Conservation (phyloP, 805 yeast species). For the Candida stauntonica region DNA sequence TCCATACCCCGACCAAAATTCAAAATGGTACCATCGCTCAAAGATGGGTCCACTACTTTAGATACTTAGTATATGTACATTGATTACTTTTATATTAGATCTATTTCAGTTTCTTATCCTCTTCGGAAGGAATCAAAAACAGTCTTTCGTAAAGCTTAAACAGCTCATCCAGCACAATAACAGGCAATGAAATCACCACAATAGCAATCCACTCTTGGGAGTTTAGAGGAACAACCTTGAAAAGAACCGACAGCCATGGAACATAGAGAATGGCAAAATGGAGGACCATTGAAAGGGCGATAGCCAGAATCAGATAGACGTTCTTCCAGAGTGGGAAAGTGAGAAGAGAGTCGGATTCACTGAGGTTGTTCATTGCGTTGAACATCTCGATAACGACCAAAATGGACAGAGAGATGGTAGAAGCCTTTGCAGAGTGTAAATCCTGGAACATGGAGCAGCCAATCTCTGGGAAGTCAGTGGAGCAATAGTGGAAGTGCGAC, state of each 20-base stretch:
- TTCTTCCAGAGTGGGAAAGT: constrained; percentile 37
- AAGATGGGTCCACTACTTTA: constrained; percentile 9
- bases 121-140: constrained; percentile 11
- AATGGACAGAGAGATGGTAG: constrained; percentile 37
- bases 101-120: constrained; percentile 4
- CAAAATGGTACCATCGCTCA: constrained; percentile 23
- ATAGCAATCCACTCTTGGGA: constrained; percentile 35
- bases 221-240: constrained; percentile 32
- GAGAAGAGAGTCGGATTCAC: constrained; percentile 35
- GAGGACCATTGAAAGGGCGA: constrained; percentile 31
- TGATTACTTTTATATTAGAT: neutral
- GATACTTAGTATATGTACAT: neutral
- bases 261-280: constrained; percentile 32
- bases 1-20: constrained; percentile 19
- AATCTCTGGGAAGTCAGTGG: constrained; percentile 28
- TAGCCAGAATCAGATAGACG: constrained; percentile 34
- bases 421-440: constrained; percentile 26
- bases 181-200: constrained; percentile 32
- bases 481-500: constrained; percentile 34
- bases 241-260: constrained; percentile 31
- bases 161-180: constrained; percentile 34
- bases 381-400: constrained; percentile 39
- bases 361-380: constrained; percentile 36
- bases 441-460: constrained; percentile 33
- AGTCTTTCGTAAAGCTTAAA: constrained; percentile 33